Base-by-base conservation (phyloP, 2,329 filamentous ascomycete genomes). In the Fusarium bactridioides region DNA sequence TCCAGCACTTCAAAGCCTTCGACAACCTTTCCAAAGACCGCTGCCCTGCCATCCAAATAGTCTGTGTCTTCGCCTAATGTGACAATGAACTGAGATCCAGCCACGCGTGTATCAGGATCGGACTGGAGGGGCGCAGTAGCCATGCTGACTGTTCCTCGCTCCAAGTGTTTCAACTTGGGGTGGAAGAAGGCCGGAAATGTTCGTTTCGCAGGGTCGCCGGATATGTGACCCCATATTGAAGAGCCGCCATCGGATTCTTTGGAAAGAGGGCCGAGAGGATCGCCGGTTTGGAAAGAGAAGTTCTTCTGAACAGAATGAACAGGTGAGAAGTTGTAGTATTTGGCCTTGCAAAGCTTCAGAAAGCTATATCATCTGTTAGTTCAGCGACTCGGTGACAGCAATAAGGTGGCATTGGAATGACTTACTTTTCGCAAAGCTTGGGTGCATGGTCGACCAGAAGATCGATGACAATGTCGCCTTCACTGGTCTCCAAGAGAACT, bases 281-380 rank as follows among this genome's bases (percentile, higher is more conserved):
- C 96, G 80, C 95, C 95, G 37, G 94, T 97, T 83, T 98, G 95
- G 83, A 97, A 97, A 69, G 95, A 97, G 83, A 98, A 98, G 83
- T 94, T 91, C 81, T 95, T 96, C 80, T 98, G 96, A 41, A 99
- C 90, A 74, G 92, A 94, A 84, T 98, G 94, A 61, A 98, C 85
- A 31, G 95, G 96, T 10, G 94, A 91, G 82, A 97, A 98, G 85
- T 98, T 98, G 90, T 98, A 99, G 85, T 98, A 99, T 85, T 98
- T 99, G 83, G 94, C 87, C 85, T 98, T 98, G 90, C 96, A 98
- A 77, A 99, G 93, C 87, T 99, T 98, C 64, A 99, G 86, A 82
- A 99, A 98, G 87, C 94, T 97, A 82, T 16, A 54, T 79, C 53
- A 79, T 78, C 69, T 80, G 85, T 92, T 85, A 80, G 74, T 60